phyloP scores from a whole-genome alignment of 345 rosid genomes.

The Pugionium cornutum region DNA sequence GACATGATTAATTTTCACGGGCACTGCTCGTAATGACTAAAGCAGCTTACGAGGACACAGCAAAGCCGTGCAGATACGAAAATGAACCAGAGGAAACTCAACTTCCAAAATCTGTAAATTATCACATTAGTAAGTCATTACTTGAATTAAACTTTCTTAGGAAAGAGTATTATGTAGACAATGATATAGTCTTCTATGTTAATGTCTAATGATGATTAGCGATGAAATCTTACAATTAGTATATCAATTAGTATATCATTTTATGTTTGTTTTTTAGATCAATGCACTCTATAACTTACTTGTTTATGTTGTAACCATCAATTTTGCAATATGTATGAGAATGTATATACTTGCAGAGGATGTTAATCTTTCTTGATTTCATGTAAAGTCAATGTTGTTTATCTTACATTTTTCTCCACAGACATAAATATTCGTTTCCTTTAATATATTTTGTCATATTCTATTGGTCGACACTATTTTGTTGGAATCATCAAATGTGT shows the following conservation, averaged over 20 bases:
- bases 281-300: no score
- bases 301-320: neutral
- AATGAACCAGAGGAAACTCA: conserved; percentile 36
- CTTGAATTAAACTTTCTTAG: conserved; percentile 17
- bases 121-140: conserved; percentile 1
- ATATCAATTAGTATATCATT: neutral
- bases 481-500: conserved; percentile 5
- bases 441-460: no score
- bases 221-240: neutral
- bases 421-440: neutral
- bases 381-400: no score
- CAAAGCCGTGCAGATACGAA: conserved; percentile 36
- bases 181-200: neutral
- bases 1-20: conserved; percentile 46
- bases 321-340: conserved; percentile 2
- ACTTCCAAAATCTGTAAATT: conserved; percentile 18
- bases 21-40: conserved; percentile 25
- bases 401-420: no score
- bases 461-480: no score
- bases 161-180: conserved; percentile 32
- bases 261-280: no score
- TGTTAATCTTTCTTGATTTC: conserved; percentile 7
- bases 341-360: neutral
- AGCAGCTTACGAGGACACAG: neutral
- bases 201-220: neutral